Percentiles rank a stretch among this genome's conserved stretches.
phyloP scores from a whole-genome alignment of 768 basidiomycete species.

The Ramaria sp. region DNA sequence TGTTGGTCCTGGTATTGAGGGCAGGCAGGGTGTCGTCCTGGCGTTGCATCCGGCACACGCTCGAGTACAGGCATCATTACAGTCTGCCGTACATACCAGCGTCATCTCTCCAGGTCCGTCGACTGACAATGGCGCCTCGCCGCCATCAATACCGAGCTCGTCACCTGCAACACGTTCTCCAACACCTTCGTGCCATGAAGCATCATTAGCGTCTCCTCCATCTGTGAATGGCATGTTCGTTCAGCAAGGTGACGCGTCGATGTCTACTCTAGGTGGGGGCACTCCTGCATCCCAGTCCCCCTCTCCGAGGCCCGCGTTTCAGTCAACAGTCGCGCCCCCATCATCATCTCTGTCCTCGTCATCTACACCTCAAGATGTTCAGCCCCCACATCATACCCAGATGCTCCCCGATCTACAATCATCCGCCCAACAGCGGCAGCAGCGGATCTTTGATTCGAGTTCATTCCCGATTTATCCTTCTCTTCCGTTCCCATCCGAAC shows the following conservation, averaged over 20 bases:
- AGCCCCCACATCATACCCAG: slow-evolving; percentile 23
- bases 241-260: not conserved
- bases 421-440: slow-evolving; percentile 4
- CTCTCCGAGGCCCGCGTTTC: not conserved
- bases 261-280: too few species aligned
- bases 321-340: not conserved
- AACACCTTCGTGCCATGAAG: not conserved
- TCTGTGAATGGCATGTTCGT: not conserved
- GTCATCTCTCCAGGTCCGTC: not conserved
- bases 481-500: slow-evolving; percentile 1
- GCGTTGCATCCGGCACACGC: slow-evolving; percentile 7
- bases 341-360: not conserved
- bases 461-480: slow-evolving; percentile 3
- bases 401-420: slow-evolving; percentile 36
- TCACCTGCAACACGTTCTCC: slow-evolving; percentile 1
- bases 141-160: not conserved
- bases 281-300: not conserved
- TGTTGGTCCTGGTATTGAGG: slow-evolving; percentile 2
- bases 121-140: not conserved
- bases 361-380: not conserved
- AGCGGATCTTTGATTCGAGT: slow-evolving; percentile 3
- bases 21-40: slow-evolving; percentile 4
- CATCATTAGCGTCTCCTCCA: not conserved
- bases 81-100: not conserved
- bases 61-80: not conserved